Evolutionary conservation across 2,329 filamentous ascomycete genomes (phyloP).

Genomic region (Juglanconis sp.): DNA sequence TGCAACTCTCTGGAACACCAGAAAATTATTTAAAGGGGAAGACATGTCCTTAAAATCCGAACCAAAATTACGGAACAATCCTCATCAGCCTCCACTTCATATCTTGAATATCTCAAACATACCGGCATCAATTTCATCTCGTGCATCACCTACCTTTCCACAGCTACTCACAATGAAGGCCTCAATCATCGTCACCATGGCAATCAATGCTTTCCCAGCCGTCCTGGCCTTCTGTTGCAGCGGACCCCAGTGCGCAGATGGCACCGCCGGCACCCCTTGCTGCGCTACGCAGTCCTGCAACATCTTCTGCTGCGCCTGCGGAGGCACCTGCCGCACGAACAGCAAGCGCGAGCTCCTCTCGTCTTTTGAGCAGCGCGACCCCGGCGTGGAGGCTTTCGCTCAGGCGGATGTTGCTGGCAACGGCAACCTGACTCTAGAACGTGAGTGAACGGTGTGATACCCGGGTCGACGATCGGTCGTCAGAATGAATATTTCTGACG

Average conservation of each 20-base stretch:
- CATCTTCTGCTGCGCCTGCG: constrained; percentile 9
- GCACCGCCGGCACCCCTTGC: constrained; percentile 7
- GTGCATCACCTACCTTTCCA: no score
- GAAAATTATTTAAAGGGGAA: no score
- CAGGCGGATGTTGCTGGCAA: background rate
- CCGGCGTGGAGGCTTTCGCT: background rate
- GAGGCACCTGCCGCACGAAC: background rate
- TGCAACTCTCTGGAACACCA: no score
- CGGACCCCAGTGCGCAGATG: background rate
- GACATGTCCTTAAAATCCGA: no score
- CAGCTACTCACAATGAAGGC: background rate
- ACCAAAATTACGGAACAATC: no score
- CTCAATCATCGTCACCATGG: background rate
- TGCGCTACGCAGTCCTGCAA: constrained; percentile 4
- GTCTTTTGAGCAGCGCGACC: background rate
- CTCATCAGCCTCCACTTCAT: no score
- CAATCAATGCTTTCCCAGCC: background rate
- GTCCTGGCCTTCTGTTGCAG: constrained; percentile 8
- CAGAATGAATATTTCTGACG: background rate
- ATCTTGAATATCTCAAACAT: no score
- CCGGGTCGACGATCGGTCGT: background rate
- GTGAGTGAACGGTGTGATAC: background rate
- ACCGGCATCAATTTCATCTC: no score
- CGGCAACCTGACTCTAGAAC: constrained; percentile 3
- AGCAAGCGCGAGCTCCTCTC: constrained; percentile 4